Conservation (phyloP, 2,329 filamentous ascomycete species). For the Pseudonectria buxi region DNA sequence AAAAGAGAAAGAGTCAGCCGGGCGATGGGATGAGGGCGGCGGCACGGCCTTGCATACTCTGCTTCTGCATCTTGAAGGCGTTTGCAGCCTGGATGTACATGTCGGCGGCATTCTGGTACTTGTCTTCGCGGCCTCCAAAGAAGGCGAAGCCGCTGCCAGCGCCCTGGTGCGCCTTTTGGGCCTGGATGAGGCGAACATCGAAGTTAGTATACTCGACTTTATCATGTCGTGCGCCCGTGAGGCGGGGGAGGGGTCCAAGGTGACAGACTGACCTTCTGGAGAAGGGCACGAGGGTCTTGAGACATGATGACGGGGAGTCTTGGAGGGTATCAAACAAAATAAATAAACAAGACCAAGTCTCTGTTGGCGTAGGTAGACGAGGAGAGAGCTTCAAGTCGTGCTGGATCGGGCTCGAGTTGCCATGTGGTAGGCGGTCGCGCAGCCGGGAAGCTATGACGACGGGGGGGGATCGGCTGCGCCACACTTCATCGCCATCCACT, state of each 20-base stretch:
- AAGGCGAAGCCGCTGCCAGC: slow-evolving; percentile 80
- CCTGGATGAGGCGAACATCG: slow-evolving; percentile 50
- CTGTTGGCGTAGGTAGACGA: slow-evolving; percentile 5
- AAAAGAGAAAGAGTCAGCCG: background rate
- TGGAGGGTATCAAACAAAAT: slow-evolving; percentile 6
- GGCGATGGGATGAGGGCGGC: slow-evolving; percentile 1
- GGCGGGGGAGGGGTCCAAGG: slow-evolving; percentile 13
- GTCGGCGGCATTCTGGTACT: slow-evolving; percentile 84
- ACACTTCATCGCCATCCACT: slow-evolving; percentile 9
- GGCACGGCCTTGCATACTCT: slow-evolving; percentile 49
- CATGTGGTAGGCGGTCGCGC: slow-evolving; percentile 6
- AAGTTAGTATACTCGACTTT: slow-evolving; percentile 6
- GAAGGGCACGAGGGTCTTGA: slow-evolving; percentile 68
- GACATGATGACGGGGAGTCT: slow-evolving; percentile 47
- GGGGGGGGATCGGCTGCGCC: slow-evolving; percentile 15
- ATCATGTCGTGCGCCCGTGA: slow-evolving; percentile 1
- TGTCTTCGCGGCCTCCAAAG: slow-evolving; percentile 81
- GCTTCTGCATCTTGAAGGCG: slow-evolving; percentile 81
- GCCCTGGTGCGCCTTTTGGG: slow-evolving; percentile 72
- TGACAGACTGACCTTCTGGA: slow-evolving; percentile 59
- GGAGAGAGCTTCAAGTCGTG: slow-evolving; percentile 4
- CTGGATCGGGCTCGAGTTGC: slow-evolving; percentile 7
- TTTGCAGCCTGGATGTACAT: slow-evolving; percentile 85
- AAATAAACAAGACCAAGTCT: background rate
- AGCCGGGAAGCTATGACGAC: slow-evolving; percentile 21